Evolutionary conservation across 2,329 filamentous ascomycete species (phyloP).

Genomic region (Aspergillus sp.): DNA sequence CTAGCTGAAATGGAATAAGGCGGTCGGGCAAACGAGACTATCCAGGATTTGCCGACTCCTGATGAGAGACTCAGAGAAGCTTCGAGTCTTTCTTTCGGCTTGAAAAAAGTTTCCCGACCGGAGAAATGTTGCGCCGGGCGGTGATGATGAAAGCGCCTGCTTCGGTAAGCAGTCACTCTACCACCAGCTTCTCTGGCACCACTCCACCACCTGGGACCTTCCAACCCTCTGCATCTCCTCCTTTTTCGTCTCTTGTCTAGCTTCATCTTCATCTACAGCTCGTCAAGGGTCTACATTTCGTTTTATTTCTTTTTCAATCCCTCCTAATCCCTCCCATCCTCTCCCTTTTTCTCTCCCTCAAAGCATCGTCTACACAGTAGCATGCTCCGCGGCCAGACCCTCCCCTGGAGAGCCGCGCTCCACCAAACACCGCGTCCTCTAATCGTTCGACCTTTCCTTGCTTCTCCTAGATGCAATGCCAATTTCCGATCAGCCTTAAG

Average conservation of each 20-base stretch:
- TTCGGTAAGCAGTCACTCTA: conserved; percentile 18
- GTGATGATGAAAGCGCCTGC: conserved; percentile 28
- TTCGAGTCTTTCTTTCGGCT: conserved; percentile 22
- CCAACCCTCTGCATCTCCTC: background rate
- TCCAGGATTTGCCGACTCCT: conserved; percentile 13
- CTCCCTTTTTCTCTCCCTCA: background rate
- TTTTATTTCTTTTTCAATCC: conserved; percentile 4
- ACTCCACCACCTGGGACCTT: background rate
- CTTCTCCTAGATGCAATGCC: conserved; percentile 27
- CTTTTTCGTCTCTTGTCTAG: background rate
- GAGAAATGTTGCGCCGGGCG: conserved; percentile 24
- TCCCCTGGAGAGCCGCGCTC: conserved; percentile 62
- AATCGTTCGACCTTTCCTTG: conserved; percentile 26
- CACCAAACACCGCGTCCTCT: conserved; percentile 44
- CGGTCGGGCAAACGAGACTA: conserved; percentile 6
- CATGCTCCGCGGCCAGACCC: conserved; percentile 62
- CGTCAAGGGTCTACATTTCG: background rate
- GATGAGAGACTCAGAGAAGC: conserved; percentile 20
- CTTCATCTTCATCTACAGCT: background rate
- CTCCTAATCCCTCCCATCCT: conserved; percentile 4
- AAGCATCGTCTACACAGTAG: conserved; percentile 25
- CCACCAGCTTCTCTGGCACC: conserved; percentile 11
- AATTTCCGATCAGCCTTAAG: conserved; percentile 21
- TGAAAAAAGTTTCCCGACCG: conserved; percentile 29
- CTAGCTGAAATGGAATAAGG: background rate